Percentiles rank a stretch among this genome's conserved stretches.
Conservation (phyloP, 768 basidiomycete genomes). For the Psilocybe cyanescens region DNA sequence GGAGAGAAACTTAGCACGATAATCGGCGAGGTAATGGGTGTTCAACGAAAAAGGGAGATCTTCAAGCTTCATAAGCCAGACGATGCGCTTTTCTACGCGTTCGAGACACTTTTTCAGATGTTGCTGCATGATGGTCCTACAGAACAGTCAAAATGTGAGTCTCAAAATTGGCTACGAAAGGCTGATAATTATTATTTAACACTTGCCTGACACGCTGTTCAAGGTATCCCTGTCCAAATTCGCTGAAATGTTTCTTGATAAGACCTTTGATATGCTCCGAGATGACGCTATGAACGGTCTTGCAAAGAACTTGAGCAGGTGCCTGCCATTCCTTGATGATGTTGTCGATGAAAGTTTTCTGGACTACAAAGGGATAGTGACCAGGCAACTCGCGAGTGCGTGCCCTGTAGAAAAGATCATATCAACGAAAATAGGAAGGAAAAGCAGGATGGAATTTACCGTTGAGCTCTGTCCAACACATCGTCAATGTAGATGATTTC, state of each 20-base stretch:
- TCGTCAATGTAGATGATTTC: slow-evolving; percentile 53
- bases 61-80: slow-evolving; percentile 57
- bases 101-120: slow-evolving; percentile 50
- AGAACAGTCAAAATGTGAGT: neutral
- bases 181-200: too few relatives aligned
- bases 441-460: slow-evolving; percentile 37
- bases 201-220: slow-evolving; percentile 48
- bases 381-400: slow-evolving; percentile 74
- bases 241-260: slow-evolving; percentile 50
- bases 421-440: neutral
- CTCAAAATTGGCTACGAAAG: neutral
- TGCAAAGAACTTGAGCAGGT: slow-evolving; percentile 53
- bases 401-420: slow-evolving; percentile 44
- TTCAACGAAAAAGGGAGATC: slow-evolving; percentile 55
- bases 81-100: slow-evolving; percentile 42
- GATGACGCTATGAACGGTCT: slow-evolving; percentile 40
- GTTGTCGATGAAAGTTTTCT: slow-evolving; percentile 48
- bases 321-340: slow-evolving; percentile 51
- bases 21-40: slow-evolving; percentile 54
- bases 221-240: slow-evolving; percentile 56
- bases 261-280: slow-evolving; percentile 42
- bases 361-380: slow-evolving; percentile 67
- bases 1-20: slow-evolving; percentile 41
- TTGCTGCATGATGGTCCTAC: slow-evolving; percentile 41
- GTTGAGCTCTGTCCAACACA: slow-evolving; percentile 48